A percentile compares a stretch with the other conserved stretches of the same genome.
Evolutionary conservation across 2,329 filamentous ascomycete species (phyloP).

Genomic region (Lecanicillium sp.): DNA sequence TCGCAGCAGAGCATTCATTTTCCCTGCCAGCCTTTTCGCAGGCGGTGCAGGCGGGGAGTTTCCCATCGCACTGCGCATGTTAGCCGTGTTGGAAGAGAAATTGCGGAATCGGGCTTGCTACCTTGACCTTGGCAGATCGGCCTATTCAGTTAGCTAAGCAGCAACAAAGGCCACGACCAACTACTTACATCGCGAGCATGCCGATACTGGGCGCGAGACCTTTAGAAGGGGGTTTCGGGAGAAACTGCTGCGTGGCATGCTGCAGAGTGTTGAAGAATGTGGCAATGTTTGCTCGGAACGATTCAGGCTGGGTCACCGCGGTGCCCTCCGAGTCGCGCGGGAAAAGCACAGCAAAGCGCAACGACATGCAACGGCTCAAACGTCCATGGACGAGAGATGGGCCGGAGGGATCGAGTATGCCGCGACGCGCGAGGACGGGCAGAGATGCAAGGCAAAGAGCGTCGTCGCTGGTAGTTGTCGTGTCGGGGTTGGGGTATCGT

Average conservation of each 20-base stretch:
- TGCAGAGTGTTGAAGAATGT: slow-evolving; percentile 2
- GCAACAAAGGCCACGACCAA: neutral
- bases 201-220: slow-evolving; percentile 73
- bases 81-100: neutral
- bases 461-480: no score
- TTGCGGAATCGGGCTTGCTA: slow-evolving; percentile 23
- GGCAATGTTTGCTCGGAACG: no score
- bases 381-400: no score
- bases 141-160: slow-evolving; percentile 34
- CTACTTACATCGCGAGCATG: slow-evolving; percentile 65
- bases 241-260: slow-evolving; percentile 43
- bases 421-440: no score
- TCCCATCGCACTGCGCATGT: slow-evolving; percentile 71
- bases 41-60: slow-evolving; percentile 88
- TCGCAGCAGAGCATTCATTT: slow-evolving; percentile 85
- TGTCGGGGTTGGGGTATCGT: no score
- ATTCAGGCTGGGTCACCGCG: neutral
- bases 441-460: no score
- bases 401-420: no score
- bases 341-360: no score
- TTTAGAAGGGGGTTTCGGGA: slow-evolving; percentile 55
- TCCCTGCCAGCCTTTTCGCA: slow-evolving; percentile 88
- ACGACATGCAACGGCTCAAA: no score
- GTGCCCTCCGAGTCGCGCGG: no score
- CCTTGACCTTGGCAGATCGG: slow-evolving; percentile 89